Evolutionary conservation across 2,329 filamentous ascomycete species (phyloP), one percentile per base, ranked within the genome.

Genomic region (Xylariaceae sp.): DNA sequence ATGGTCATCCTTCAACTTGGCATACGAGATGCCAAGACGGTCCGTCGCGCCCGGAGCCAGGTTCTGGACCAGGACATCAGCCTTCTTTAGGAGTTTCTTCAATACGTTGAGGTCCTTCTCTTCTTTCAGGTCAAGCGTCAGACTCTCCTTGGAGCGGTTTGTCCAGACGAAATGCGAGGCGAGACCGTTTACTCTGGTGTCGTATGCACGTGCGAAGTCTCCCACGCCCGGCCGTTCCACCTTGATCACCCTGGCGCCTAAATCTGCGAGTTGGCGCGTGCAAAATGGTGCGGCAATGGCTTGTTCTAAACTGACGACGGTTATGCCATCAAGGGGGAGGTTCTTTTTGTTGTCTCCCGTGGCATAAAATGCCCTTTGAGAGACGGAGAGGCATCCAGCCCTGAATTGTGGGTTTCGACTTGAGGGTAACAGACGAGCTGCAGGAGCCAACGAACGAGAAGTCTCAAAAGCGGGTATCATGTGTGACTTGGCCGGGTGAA

Each of bases 111-210:
- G 73, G 50, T 82, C 76, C 4, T 70, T 67, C 0, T 73, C 62
- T 9, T 74, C 65, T 61, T 83, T 82, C 13, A 82, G 64, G 48
- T 82, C 76, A 0, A 82, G 72, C 0, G 78, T 78, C 7, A 82
- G 68, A 52, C 78, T 81, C 66, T 83, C 79, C 56, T 82, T 83
- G 5, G 79, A 80, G 18, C 80, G 75, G 61, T 82, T 83, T 0
- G 77, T 73, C 80, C 81, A 82, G n/a, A 82, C 74, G 58, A 83
- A 83, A 64, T 83, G 80, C 0, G 80, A 82, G 0, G 78, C 72
- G 11, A 80, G 69, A 0, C 80, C 80, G 6, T 76, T 73, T 1
- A 82, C 79, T 7, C 80, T 75, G 0, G 70, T 75, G 65, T 83
- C 80, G 62, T 82, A 82, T 10, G 75, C 69, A 0, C 80, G 76